Evolutionary conservation across 495 filamentous ascomycete genomes (phyloP).

Genomic region (Talaromyces liani): DNA sequence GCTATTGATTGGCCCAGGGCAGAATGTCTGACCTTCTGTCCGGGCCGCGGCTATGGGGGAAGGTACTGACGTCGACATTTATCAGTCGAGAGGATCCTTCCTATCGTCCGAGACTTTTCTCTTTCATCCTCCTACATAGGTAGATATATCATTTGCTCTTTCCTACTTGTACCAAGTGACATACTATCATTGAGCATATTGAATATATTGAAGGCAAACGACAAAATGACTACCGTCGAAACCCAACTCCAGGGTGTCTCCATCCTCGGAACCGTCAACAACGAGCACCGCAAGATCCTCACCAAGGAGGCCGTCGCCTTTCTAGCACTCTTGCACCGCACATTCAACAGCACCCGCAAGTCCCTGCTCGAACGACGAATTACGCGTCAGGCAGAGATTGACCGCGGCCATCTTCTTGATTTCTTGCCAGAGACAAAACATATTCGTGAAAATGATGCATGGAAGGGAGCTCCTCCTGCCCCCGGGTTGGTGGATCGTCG

Average conservation of each 20-base stretch:
- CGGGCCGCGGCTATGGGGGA: conserved; percentile 26
- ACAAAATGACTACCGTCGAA: conserved; percentile 63
- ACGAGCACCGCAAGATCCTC: conserved; percentile 81
- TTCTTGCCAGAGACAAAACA: conserved; percentile 95
- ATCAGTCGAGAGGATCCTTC: not conserved
- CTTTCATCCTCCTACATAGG: not conserved
- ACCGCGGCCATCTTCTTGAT: conserved; percentile 84
- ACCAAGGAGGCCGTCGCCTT: conserved; percentile 88
- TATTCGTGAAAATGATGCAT: conserved; percentile 90
- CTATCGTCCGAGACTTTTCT: conserved; percentile 1
- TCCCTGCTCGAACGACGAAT: conserved; percentile 78
- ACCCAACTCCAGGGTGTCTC: conserved; percentile 78
- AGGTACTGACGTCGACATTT: conserved; percentile 3
- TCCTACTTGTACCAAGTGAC: not conserved
- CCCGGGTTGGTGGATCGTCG: conserved; percentile 89
- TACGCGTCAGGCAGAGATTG: conserved; percentile 86
- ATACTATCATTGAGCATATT: not conserved
- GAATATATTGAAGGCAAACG: not conserved
- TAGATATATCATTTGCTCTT: not conserved
- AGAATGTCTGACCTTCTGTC: conserved; percentile 2
- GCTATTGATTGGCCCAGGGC: conserved; percentile 1
- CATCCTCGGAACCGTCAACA: conserved; percentile 69
- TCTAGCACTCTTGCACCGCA: conserved; percentile 86
- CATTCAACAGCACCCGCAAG: conserved; percentile 89
- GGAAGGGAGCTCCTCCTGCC: conserved; percentile 90